Conservation (phyloP, 176 grass and related monocot genomes). For the Oryza glumipatula region DNA sequence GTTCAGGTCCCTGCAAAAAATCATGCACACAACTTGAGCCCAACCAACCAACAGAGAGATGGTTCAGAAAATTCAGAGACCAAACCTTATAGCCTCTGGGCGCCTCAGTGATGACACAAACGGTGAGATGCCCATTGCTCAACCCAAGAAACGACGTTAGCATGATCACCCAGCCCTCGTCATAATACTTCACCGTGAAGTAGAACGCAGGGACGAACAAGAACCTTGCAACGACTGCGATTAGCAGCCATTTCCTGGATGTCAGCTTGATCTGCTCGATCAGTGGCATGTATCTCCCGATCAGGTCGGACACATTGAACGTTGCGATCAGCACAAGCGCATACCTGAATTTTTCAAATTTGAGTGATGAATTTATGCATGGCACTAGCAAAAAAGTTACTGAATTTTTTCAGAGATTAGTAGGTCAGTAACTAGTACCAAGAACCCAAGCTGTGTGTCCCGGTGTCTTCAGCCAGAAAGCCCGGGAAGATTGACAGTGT, state of each 20-base stretch:
- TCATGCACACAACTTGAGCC: not conserved
- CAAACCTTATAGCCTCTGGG: conserved; percentile 72
- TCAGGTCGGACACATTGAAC: conserved; percentile 69
- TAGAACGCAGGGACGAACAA: conserved; percentile 75
- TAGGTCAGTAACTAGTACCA: conserved; percentile 44
- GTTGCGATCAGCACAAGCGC: conserved; percentile 64
- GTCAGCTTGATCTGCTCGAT: conserved; percentile 51
- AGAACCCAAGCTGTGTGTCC: conserved; percentile 69
- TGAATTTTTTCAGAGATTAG: not conserved
- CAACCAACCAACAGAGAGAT: not conserved
- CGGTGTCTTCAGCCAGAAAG: conserved; percentile 80
- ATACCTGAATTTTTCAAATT: conserved; percentile 49
- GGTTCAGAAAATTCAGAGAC: not conserved
- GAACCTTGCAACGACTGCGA: conserved; percentile 45
- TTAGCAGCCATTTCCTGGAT: conserved; percentile 60
- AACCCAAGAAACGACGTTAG: conserved; percentile 61
- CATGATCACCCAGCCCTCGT: conserved; percentile 77
- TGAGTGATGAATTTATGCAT: not conserved
- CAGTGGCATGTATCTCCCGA: conserved; percentile 76
- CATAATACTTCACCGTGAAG: conserved; percentile 64
- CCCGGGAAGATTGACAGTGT: conserved; percentile 80
- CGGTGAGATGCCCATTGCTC: conserved; percentile 67
- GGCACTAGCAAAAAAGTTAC: not conserved
- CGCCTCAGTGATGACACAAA: conserved; percentile 64
- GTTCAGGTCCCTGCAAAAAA: conserved; percentile 45